Conservation (phyloP, 495 filamentous ascomycete genomes). For the Neurospora sp. region DNA sequence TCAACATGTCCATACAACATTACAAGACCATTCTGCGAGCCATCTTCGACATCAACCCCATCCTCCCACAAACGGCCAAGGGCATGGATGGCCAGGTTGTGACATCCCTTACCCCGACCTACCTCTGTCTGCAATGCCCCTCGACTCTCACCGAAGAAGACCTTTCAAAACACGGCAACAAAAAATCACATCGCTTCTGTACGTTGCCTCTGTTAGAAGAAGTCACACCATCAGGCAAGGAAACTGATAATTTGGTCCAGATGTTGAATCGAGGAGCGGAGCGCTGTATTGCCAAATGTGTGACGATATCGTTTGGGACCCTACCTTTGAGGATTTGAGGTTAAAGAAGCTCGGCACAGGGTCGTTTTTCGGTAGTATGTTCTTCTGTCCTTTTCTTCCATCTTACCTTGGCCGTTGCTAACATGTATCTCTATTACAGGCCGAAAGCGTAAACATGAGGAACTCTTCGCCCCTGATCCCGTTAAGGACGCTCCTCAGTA, state of each 20-base stretch:
- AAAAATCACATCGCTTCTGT: conserved; percentile 58
- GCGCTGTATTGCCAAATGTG: conserved; percentile 76
- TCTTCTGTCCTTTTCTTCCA: neutral
- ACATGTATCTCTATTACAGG: conserved; percentile 6
- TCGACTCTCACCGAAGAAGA: conserved; percentile 45
- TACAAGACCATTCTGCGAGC: conserved; percentile 42
- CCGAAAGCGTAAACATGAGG: conserved; percentile 52
- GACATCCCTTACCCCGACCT: conserved; percentile 48
- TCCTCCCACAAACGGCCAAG: conserved; percentile 42
- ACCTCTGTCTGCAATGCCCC: conserved; percentile 63
- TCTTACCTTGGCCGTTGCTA: neutral
- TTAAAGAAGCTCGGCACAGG: conserved; percentile 46
- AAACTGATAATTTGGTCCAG: conserved; percentile 32
- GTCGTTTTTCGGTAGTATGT: conserved; percentile 33
- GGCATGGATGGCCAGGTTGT: conserved; percentile 29
- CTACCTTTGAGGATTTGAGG: conserved; percentile 63
- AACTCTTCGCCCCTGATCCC: conserved; percentile 40
- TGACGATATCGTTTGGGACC: conserved; percentile 79
- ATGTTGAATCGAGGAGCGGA: conserved; percentile 72
- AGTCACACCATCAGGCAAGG: neutral
- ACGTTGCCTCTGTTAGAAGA: conserved; percentile 15
- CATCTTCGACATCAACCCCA: conserved; percentile 38
- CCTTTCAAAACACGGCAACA: conserved; percentile 44
- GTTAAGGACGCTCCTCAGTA: conserved; percentile 49
- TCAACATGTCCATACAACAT: conserved; percentile 40